phyloP scores from a whole-genome alignment of 1,139 yeast species.

The Geotrichum reessii region DNA sequence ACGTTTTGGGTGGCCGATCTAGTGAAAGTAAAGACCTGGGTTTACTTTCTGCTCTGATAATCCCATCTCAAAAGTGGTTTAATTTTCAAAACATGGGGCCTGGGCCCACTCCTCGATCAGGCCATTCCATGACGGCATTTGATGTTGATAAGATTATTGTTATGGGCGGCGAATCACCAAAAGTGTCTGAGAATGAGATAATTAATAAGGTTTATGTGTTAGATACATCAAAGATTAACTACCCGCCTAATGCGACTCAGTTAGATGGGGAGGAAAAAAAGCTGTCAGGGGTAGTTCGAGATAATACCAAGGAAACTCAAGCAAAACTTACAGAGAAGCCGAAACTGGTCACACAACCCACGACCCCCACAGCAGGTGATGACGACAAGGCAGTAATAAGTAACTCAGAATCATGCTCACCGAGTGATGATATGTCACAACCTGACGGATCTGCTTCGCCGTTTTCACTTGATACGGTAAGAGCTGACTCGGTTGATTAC shows the following conservation, averaged over 20 bases:
- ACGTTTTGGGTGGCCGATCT: constrained; percentile 87
- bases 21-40: constrained; percentile 65
- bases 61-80: constrained; percentile 68
- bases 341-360: background rate
- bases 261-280: background rate
- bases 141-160: constrained; percentile 64
- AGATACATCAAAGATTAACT: constrained; percentile 39
- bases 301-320: background rate
- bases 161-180: constrained; percentile 76
- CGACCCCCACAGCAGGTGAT: background rate
- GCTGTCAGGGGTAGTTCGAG: background rate
- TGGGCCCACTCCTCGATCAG: constrained; percentile 83
- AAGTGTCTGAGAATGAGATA: constrained; percentile 21
- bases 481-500: constrained; percentile 1
- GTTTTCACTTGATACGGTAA: constrained; percentile 7
- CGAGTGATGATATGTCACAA: constrained; percentile 1
- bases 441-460: constrained; percentile 6
- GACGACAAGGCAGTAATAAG: background rate
- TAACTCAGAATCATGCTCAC: background rate
- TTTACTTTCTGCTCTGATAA: constrained; percentile 68
- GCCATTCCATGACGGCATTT: constrained; percentile 83
- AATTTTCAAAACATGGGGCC: constrained; percentile 52
- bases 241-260: constrained; percentile 28
- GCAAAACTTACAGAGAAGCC: constrained; percentile 4
- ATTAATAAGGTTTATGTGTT: constrained; percentile 36